phyloP scores from a whole-genome alignment of 371 early-diverging fungal genomes.

The Rhizopus delemar region DNA sequence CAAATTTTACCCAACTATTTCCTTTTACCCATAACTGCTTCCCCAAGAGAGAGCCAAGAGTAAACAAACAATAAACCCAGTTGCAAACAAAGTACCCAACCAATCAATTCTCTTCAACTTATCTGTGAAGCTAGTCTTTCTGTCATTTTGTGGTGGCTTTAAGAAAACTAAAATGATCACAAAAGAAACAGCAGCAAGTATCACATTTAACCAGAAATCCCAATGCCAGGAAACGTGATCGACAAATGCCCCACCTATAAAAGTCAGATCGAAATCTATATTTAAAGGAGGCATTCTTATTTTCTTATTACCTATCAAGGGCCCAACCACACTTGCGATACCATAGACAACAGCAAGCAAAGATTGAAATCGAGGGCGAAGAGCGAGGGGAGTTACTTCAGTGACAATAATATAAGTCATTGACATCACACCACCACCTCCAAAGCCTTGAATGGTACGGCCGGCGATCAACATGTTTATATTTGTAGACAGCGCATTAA shows the following conservation, averaged over 20 bases:
- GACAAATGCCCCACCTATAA: constrained; percentile 5
- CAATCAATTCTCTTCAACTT: constrained; percentile 72
- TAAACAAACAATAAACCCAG: constrained; percentile 45
- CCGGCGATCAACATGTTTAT: constrained; percentile 68
- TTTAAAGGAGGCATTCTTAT: constrained; percentile 15
- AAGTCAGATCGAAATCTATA: background rate
- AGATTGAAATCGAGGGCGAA: constrained; percentile 69
- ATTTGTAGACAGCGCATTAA: constrained; percentile 53
- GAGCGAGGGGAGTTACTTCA: constrained; percentile 65
- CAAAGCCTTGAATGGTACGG: constrained; percentile 72
- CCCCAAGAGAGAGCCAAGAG: constrained; percentile 60
- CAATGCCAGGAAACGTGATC: constrained; percentile 70
- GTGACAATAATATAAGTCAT: constrained; percentile 77
- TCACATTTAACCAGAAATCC: constrained; percentile 77
- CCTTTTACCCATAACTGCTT: constrained; percentile 27
- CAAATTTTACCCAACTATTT: no score
- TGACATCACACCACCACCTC: constrained; percentile 70
- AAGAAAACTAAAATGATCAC: constrained; percentile 53
- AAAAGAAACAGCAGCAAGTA: constrained; percentile 63
- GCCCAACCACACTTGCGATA: constrained; percentile 73
- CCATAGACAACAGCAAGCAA: constrained; percentile 66
- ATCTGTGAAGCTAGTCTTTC: constrained; percentile 35
- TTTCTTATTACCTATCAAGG: constrained; percentile 44
- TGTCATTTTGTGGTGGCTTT: constrained; percentile 43
- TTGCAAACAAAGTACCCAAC: constrained; percentile 47